These are phyloP conservation scores for Penstemon newberryi DNA, from an alignment of 257 asterid species.

Conservation along the genomic window DNA sequence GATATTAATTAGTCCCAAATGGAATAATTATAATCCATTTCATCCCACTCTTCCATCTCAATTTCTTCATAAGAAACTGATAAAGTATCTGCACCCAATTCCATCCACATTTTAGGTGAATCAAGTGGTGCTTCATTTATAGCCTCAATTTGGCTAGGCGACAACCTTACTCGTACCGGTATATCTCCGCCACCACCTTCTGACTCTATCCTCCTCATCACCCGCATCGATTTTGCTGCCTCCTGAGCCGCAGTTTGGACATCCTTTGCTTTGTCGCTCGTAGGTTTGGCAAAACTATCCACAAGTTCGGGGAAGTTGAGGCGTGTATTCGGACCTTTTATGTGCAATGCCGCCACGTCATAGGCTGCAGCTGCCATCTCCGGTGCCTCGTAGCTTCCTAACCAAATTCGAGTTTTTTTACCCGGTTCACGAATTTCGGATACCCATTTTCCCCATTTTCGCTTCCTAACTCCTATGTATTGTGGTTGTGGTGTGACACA, in stretches of 20 bases:
- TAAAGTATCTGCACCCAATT: neutral
- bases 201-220: slow-evolving; percentile 3
- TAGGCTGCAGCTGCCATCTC: slow-evolving; percentile 69
- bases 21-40: slow-evolving; percentile 29
- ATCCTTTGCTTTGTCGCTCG: slow-evolving; percentile 30
- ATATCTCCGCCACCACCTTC: neutral
- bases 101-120: slow-evolving; percentile 56
- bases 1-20: slow-evolving; percentile 39
- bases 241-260: slow-evolving; percentile 47
- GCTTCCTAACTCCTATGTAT: slow-evolving; percentile 36
- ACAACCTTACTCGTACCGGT: slow-evolving; percentile 43
- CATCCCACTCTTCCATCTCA: slow-evolving; percentile 25
- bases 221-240: slow-evolving; percentile 36
- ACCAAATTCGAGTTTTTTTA: slow-evolving; percentile 42
- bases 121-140: slow-evolving; percentile 55
- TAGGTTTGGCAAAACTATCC: slow-evolving; percentile 36
- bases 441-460: slow-evolving; percentile 51
- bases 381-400: slow-evolving; percentile 37
- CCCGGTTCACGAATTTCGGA: slow-evolving; percentile 46
- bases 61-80: neutral
- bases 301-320: slow-evolving; percentile 51
- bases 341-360: slow-evolving; percentile 53
- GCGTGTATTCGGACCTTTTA: slow-evolving; percentile 41
- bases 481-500: slow-evolving; percentile 1
- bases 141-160: slow-evolving; percentile 52